Evolutionary conservation across 2,329 filamentous ascomycete genomes (phyloP).

Genomic region (Cladosporium sp.): DNA sequence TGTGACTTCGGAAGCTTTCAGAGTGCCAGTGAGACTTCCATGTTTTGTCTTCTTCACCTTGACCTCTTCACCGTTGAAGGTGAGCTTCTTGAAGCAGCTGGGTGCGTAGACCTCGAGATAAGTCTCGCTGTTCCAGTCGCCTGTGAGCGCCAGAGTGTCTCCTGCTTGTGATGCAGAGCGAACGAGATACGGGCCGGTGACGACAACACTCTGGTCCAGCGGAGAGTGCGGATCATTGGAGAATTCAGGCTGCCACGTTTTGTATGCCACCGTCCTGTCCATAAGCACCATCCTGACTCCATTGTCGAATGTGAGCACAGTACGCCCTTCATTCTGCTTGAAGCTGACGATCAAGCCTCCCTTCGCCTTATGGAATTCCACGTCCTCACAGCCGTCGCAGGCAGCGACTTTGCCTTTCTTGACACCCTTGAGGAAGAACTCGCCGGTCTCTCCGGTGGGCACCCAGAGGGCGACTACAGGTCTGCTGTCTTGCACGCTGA

Average conservation of each 20-base stretch:
- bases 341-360: constrained; percentile 33
- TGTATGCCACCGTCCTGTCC: constrained; percentile 36
- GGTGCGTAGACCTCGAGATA: constrained; percentile 36
- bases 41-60: constrained; percentile 31
- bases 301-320: constrained; percentile 35
- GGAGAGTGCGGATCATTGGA: constrained; percentile 36
- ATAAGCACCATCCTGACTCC: constrained; percentile 34
- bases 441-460: constrained; percentile 36
- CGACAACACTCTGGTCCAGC: constrained; percentile 37
- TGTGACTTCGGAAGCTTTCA: constrained; percentile 23
- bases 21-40: constrained; percentile 33
- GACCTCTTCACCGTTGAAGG: constrained; percentile 36
- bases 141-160: constrained; percentile 30
- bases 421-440: constrained; percentile 37
- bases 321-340: constrained; percentile 30
- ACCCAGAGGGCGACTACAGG: constrained; percentile 39
- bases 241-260: constrained; percentile 37
- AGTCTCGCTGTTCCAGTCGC: constrained; percentile 33
- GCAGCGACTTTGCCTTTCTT: constrained; percentile 36
- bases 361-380: constrained; percentile 41
- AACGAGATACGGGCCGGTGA: constrained; percentile 39
- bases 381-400: constrained; percentile 38
- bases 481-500: constrained; percentile 33
- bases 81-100: constrained; percentile 23
- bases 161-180: constrained; percentile 28